Conservation (phyloP, 2,329 filamentous ascomycete genomes). For the Thermothelomyces thermophilus region DNA sequence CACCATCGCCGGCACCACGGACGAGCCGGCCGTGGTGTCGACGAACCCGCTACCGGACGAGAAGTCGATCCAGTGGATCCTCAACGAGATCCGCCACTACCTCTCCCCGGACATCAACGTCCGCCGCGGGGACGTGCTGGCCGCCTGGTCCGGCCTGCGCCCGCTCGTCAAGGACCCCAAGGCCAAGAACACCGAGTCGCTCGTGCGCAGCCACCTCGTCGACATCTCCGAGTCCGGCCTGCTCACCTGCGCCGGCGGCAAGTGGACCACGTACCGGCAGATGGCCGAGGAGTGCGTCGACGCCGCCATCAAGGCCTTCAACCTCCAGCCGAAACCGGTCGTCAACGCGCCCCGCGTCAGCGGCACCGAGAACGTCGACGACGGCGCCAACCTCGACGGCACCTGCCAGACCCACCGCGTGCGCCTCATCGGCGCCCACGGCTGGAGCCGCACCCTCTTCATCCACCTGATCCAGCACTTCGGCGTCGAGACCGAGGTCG, state of each 20-base stretch:
- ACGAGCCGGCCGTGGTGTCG: constrained; percentile 63
- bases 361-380: constrained; percentile 60
- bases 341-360: constrained; percentile 56
- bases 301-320: constrained; percentile 63
- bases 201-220: constrained; percentile 76
- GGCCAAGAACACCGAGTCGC: constrained; percentile 73
- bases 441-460: constrained; percentile 81
- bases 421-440: constrained; percentile 69
- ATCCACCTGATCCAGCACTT: constrained; percentile 94
- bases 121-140: constrained; percentile 66
- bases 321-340: constrained; percentile 47
- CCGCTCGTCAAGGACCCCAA: constrained; percentile 76
- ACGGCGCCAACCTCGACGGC: constrained; percentile 65
- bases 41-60: constrained; percentile 66
- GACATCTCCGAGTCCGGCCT: constrained; percentile 68
- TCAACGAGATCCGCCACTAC: constrained; percentile 71
- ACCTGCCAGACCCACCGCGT: constrained; percentile 68
- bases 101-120: constrained; percentile 69
- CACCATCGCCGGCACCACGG: constrained; percentile 78
- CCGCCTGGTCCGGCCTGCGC: constrained; percentile 73
- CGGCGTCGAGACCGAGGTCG: constrained; percentile 84
- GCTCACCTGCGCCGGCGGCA: constrained; percentile 74
- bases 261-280: constrained; percentile 84
- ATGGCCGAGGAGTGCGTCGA: constrained; percentile 85
- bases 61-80: constrained; percentile 75